Evolutionary conservation across 805 yeast genomes (phyloP), one percentile per base, ranked within the genome.

Genomic region (Spencermartinsiella europaea): DNA sequence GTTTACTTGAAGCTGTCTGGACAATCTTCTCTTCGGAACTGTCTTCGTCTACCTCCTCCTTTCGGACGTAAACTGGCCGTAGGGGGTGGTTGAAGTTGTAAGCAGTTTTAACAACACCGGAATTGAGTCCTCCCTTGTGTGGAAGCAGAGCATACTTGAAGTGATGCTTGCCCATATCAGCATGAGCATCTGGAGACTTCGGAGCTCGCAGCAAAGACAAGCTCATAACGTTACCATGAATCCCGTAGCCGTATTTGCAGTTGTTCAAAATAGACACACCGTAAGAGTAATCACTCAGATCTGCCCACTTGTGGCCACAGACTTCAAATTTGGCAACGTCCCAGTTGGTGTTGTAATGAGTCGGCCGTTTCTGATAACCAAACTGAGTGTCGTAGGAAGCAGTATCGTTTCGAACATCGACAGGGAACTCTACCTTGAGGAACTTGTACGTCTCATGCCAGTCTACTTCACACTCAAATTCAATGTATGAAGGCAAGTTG

Each of bases 241-340:
- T 82, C 0, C 95, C 76, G 55, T 88, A 95, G 5, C 99, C 99
- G 61, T 88, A 91, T 65, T 91, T 91, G 61, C 81, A 76, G 66
- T 88, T 82, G 63, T 90, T 91, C 58, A 91, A 62, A 15, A 91
- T 68, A 0, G 95, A 75, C 10, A 89, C 95, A 61, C 99, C 99
- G 60, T 87, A 90, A 51, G 76, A 78, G 64, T 72, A 78, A 59
- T 88, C 98, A 21, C 95, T 84, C 57, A 85, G 80, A 63, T 91
- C 99, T 56, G 95, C 91, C 68, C 87, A 91, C 61, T 86, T 86
- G 65, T 93, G 99, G 59, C 85, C 88, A 60, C 96, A 86, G 8
- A 89, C 96, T 67, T 91, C 99, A 65, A 91, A 91, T 64, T 89
- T 90, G 48, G 98, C 98, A 28, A 84, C 83, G 60, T 91, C 99